Evolutionary conservation across 345 rosid species (phyloP), one percentile per base, ranked within the genome.

Genomic region (Hibiscus tridactylites): DNA sequence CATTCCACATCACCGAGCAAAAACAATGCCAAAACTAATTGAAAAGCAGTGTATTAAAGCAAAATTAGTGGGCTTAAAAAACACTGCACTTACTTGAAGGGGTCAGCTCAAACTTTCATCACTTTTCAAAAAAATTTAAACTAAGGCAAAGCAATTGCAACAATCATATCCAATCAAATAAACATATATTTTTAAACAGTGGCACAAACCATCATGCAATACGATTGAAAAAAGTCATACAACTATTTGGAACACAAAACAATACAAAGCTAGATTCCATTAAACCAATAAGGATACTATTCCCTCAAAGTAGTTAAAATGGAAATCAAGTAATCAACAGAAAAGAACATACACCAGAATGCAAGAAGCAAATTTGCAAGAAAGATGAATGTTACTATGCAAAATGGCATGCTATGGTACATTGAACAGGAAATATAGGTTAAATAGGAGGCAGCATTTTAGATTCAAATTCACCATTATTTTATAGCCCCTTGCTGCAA

Each of bases 1-100:
- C 89, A 89, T 84, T 77, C 73, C 64, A 74, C 78, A 73, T 73
- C 73, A 75, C 44, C 77, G 70, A 64, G 58, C 80, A 73, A 65
- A 81, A 71, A 63, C 71, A 71, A 62, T 17, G 52, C 71, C 70
- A 42, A 70, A 46, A 60, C 60, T 65, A 80, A 67, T 60, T 35
- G 16, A 69, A 68, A 26, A 73, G 50, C 12, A 16, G 59, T 58
- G n/a, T 13, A 67, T 33, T 7, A 53, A 26, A 68, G 68, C 68
- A 35, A 44, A 63, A 24, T 1, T 17, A 19, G 28, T 9, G 11
- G 54, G 35, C 37, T 5, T 33, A 19, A 71, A 59, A 67, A 6
- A 73, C 16, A 56, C 19, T 46, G 19, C 53, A 73, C 72, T 65
- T 61, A 28, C 61, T 31, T 39, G 33, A 49, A 60, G 19, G 28